Percentiles rank a stretch among this genome's conserved stretches.
These are phyloP conservation scores for Colletotrichum phormii DNA, from an alignment of 2,329 filamentous ascomycete species.

Conservation along the genomic window DNA sequence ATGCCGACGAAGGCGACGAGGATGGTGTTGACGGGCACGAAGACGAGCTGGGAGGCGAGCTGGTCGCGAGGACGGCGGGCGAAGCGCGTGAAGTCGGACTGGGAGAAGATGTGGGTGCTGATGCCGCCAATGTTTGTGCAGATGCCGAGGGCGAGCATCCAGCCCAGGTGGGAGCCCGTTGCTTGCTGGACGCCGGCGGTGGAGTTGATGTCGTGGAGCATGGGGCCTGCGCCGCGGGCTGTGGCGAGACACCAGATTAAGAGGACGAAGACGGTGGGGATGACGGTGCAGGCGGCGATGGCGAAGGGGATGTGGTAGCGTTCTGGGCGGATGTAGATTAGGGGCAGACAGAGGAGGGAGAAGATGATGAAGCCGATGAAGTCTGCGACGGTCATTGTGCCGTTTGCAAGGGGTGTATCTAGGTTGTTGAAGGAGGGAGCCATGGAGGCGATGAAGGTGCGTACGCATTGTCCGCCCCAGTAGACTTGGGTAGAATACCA, in stretches of 20 bases:
- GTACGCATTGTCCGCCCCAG: slow-evolving; percentile 43
- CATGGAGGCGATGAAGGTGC: slow-evolving; percentile 38
- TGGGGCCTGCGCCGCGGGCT: slow-evolving; percentile 40
- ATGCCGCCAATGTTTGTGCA: slow-evolving; percentile 45
- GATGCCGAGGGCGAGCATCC: slow-evolving; percentile 44
- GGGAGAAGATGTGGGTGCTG: slow-evolving; percentile 43
- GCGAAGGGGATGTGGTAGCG: slow-evolving; percentile 42
- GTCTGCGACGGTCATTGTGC: slow-evolving; percentile 39
- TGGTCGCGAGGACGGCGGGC: slow-evolving; percentile 44
- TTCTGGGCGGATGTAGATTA: slow-evolving; percentile 43
- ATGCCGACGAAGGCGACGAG: slow-evolving; percentile 44
- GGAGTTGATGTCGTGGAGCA: slow-evolving; percentile 40
- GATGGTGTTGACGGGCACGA: slow-evolving; percentile 43
- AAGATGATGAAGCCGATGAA: slow-evolving; percentile 41
- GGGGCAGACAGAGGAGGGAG: slow-evolving; percentile 40
- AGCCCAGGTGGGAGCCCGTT: slow-evolving; percentile 38
- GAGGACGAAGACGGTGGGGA: slow-evolving; percentile 44
- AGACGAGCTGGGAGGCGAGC: slow-evolving; percentile 42
- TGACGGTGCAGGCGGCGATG: slow-evolving; percentile 40
- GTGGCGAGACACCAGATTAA: slow-evolving; percentile 45
- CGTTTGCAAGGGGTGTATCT: slow-evolving; percentile 32
- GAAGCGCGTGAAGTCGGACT: slow-evolving; percentile 47
- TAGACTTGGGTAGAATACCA: slow-evolving; percentile 43
- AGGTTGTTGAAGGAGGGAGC: slow-evolving; percentile 40
- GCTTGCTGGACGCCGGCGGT: slow-evolving; percentile 40